These are phyloP conservation scores for Pseudonitzschia pungens DNA, from an alignment of 108 stramenopile genomes.

Conservation along the genomic window DNA sequence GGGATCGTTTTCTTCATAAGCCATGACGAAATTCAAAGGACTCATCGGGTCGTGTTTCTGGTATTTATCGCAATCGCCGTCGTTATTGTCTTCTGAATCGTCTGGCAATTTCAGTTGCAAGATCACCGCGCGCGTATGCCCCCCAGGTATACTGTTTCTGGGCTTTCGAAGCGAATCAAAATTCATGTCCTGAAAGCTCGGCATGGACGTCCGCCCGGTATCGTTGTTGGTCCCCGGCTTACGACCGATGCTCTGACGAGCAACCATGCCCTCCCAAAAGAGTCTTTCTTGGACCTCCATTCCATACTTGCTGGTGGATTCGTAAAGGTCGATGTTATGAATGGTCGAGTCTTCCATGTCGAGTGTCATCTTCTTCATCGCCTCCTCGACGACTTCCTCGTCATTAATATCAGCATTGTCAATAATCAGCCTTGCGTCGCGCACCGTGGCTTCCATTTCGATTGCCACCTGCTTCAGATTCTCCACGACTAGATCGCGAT, in stretches of 20 bases:
- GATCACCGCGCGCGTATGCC: conserved; percentile 40
- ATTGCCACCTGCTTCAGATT: neutral
- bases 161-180: conserved; percentile 36
- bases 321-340: conserved; percentile 30
- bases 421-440: neutral
- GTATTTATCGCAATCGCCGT: conserved; percentile 8
- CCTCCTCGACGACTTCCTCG: neutral
- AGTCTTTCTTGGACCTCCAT: conserved; percentile 48
- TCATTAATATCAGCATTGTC: neutral
- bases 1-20: conserved; percentile 53
- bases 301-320: conserved; percentile 35
- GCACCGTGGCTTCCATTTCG: conserved; percentile 5
- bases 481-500: conserved; percentile 20
- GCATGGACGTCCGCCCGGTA: conserved; percentile 46
- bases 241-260: conserved; percentile 43
- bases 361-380: conserved; percentile 3
- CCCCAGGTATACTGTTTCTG: neutral
- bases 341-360: conserved; percentile 28
- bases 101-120: neutral
- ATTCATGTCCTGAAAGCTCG: conserved; percentile 60
- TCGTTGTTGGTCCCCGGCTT: conserved; percentile 40
- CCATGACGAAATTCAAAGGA: conserved; percentile 47
- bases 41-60: conserved; percentile 39
- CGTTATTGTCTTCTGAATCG: conserved; percentile 6
- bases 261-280: conserved; percentile 55